These are phyloP conservation scores for Tuber umbilicatum DNA, from an alignment of 495 filamentous ascomycete genomes.

Conservation along the genomic window DNA sequence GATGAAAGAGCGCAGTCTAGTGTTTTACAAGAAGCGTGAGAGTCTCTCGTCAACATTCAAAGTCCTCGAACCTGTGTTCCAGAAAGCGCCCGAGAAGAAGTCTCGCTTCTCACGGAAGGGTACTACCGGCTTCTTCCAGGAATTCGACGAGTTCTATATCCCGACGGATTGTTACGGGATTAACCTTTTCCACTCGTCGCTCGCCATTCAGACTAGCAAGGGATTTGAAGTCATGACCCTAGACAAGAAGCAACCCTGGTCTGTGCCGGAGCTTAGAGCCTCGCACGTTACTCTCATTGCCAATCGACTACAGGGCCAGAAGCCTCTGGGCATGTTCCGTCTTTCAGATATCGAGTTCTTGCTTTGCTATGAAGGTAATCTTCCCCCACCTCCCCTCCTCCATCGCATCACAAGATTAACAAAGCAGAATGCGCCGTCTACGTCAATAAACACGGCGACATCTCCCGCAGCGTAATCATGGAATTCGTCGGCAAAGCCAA, in stretches of 20 bases:
- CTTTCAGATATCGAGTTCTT: conserved; percentile 89
- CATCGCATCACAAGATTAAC: background rate
- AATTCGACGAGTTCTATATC: conserved; percentile 98
- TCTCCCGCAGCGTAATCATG: conserved; percentile 87
- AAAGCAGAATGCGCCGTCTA: conserved; percentile 77
- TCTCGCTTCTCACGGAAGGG: conserved; percentile 60
- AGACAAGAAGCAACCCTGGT: conserved; percentile 89
- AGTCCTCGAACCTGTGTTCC: conserved; percentile 88
- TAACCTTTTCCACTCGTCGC: conserved; percentile 88
- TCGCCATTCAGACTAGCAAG: conserved; percentile 80
- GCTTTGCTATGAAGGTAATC: conserved; percentile 64
- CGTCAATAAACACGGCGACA: conserved; percentile 95
- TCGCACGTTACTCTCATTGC: conserved; percentile 74
- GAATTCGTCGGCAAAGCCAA: conserved; percentile 88
- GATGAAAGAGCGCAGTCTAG: conserved; percentile 91
- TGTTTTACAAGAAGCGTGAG: conserved; percentile 96
- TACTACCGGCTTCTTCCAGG: conserved; percentile 89
- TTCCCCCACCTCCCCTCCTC: too few relatives aligned
- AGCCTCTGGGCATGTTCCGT: conserved; percentile 92
- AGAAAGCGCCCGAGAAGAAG: conserved; percentile 73
- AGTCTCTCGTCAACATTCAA: conserved; percentile 88
- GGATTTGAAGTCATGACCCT: conserved; percentile 93
- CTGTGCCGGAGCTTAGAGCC: conserved; percentile 74
- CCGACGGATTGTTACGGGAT: conserved; percentile 92
- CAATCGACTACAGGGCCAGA: conserved; percentile 66